Percentiles rank a stretch among this genome's conserved stretches.
Conservation (phyloP, 169 alveolate genomes). For the Cyclospora cayetanensis region DNA sequence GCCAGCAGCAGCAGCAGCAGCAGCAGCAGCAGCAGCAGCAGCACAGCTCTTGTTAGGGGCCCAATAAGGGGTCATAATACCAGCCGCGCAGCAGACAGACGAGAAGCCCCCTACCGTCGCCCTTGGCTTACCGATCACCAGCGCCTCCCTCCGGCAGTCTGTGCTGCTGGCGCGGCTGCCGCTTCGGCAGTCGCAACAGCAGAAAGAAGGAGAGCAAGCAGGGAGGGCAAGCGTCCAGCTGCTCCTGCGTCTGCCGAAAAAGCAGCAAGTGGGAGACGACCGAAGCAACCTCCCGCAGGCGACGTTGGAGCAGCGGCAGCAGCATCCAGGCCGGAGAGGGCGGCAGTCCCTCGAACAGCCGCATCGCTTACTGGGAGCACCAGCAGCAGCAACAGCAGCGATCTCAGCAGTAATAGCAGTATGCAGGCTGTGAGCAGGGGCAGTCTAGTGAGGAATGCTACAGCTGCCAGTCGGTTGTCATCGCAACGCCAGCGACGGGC, state of each 20-base stretch:
- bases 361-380: not conserved
- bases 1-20: conserved; percentile 4
- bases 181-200: not conserved
- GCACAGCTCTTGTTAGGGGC: not conserved
- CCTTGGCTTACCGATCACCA: not conserved
- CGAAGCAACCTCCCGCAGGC: not conserved
- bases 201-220: not conserved
- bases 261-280: too few relatives aligned
- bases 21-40: not conserved
- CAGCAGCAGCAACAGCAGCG: too few relatives aligned
- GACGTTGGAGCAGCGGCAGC: not conserved
- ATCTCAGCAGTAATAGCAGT: not conserved
- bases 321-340: not conserved
- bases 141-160: not conserved
- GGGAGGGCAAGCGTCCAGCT: not conserved
- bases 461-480: not conserved
- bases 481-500: not conserved
- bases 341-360: not conserved
- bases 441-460: not conserved
- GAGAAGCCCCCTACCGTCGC: not conserved
- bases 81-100: not conserved
- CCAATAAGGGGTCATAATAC: not conserved
- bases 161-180: not conserved
- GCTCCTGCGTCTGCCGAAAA: not conserved
- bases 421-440: not conserved